Percentiles rank a stretch among this genome's conserved stretches.
These are phyloP conservation scores for Petrea volubilis DNA, from an alignment of 257 asterid species.

Conservation along the genomic window DNA sequence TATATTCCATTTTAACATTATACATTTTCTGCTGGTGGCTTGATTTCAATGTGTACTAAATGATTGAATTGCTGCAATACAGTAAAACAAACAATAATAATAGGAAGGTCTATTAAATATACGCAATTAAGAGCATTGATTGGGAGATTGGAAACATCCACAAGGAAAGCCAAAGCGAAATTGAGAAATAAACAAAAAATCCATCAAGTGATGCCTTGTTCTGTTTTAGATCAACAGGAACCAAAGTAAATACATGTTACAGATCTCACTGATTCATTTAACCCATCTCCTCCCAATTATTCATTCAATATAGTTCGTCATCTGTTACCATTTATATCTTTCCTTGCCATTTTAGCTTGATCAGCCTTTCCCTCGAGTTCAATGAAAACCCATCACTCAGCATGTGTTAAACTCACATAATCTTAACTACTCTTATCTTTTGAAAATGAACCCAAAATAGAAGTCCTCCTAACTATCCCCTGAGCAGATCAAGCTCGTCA, in stretches of 20 bases:
- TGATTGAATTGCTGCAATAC: neutral
- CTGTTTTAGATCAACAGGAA: neutral
- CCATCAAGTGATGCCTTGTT: neutral
- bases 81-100: neutral
- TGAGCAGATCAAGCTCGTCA: neutral
- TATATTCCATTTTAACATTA: neutral
- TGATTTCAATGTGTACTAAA: neutral
- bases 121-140: neutral
- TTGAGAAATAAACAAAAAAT: neutral
- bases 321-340: neutral
- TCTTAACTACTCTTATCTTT: neutral
- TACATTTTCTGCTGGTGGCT: no score
- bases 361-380: neutral
- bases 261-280: neutral
- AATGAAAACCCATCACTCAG: neutral
- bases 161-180: neutral
- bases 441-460: neutral
- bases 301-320: neutral
- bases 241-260: constrained; percentile 1
- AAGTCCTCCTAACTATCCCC: neutral
- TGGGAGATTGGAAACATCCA: neutral
- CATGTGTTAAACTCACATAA: neutral
- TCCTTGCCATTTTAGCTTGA: neutral
- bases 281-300: neutral
- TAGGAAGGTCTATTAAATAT: neutral